phyloP scores from a whole-genome alignment of 2,329 filamentous ascomycete species.

The Ceratocystis variospora region DNA sequence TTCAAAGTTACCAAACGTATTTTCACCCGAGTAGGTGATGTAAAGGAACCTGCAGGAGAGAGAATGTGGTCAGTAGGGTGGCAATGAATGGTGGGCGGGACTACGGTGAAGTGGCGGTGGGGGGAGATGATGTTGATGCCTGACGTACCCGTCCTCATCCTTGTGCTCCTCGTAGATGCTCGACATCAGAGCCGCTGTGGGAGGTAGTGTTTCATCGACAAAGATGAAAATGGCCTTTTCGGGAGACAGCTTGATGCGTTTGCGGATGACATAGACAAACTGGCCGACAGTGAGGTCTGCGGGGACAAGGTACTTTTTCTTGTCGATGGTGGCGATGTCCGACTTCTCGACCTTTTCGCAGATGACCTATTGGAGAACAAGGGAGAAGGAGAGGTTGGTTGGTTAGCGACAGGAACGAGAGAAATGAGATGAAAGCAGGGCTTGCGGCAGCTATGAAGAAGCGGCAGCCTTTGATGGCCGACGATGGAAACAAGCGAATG shows the following conservation, averaged over 20 bases:
- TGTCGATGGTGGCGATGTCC: conserved; percentile 98
- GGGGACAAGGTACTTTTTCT: conserved; percentile 99
- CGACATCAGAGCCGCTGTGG: conserved; percentile 95
- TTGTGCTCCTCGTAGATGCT: conserved; percentile 99
- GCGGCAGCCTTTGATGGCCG: too few relatives aligned
- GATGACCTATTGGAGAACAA: conserved; percentile 55
- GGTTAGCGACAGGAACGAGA: not conserved
- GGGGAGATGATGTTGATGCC: not conserved
- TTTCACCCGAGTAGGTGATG: conserved; percentile 99
- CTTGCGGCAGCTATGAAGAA: not conserved
- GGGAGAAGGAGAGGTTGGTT: not conserved
- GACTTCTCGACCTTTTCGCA: conserved; percentile 99
- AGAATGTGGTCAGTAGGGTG: conserved; percentile 5
- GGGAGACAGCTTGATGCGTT: conserved; percentile 97
- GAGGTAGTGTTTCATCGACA: conserved; percentile 93
- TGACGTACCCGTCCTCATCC: conserved; percentile 52
- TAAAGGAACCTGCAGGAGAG: conserved; percentile 65
- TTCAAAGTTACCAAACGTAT: conserved; percentile 67
- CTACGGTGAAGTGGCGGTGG: not conserved
- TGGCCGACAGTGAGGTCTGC: conserved; percentile 96
- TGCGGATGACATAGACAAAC: conserved; percentile 99
- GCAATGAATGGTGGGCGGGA: not conserved
- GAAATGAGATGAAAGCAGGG: not conserved
- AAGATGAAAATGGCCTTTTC: conserved; percentile 99
- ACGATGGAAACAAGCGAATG: too few relatives aligned